A percentile compares a stretch with the other conserved stretches of the same genome.
Conservation (phyloP, 176 grass and related monocot species). For the Lolium perenne region DNA sequence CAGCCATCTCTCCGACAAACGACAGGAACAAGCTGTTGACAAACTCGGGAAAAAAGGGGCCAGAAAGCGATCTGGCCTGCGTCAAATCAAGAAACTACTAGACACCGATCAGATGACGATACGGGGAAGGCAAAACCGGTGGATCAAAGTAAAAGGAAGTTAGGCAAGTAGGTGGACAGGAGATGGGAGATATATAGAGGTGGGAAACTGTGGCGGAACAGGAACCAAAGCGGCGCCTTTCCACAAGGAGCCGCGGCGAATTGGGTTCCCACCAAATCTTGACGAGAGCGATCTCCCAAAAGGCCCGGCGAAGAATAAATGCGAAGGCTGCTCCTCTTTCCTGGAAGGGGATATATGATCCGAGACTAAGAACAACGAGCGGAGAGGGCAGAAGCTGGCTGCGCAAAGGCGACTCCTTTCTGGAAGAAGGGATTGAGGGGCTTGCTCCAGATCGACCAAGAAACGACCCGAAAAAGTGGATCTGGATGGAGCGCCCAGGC, state of each 20-base stretch:
- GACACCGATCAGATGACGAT: slow-evolving; percentile 18
- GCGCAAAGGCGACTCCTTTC: slow-evolving; percentile 47
- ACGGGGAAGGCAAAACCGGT: slow-evolving; percentile 17
- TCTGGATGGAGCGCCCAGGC: slow-evolving; percentile 41
- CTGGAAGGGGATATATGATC: slow-evolving; percentile 43
- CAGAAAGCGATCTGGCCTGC: slow-evolving; percentile 41
- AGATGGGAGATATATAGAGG: slow-evolving; percentile 47
- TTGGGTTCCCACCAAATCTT: slow-evolving; percentile 61
- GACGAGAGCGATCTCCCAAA: slow-evolving; percentile 57
- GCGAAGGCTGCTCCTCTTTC: slow-evolving; percentile 40
- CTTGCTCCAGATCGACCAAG: slow-evolving; percentile 42
- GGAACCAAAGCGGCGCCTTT: slow-evolving; percentile 60
- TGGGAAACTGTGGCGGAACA: slow-evolving; percentile 47
- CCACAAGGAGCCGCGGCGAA: slow-evolving; percentile 48
- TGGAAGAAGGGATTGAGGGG: slow-evolving; percentile 41
- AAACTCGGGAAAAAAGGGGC: not conserved
- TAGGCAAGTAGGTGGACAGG: slow-evolving; percentile 48
- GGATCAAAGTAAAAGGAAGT: slow-evolving; percentile 60
- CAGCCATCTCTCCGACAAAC: slow-evolving; percentile 59
- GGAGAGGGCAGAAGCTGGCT: slow-evolving; percentile 43
- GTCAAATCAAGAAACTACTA: slow-evolving; percentile 47
- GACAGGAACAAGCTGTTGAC: slow-evolving; percentile 8
- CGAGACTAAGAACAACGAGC: slow-evolving; percentile 25
- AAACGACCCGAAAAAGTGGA: slow-evolving; percentile 43
- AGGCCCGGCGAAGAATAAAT: slow-evolving; percentile 48